phyloP scores from a whole-genome alignment of 352 stramenopile species.

The Phytophthora quininea region DNA sequence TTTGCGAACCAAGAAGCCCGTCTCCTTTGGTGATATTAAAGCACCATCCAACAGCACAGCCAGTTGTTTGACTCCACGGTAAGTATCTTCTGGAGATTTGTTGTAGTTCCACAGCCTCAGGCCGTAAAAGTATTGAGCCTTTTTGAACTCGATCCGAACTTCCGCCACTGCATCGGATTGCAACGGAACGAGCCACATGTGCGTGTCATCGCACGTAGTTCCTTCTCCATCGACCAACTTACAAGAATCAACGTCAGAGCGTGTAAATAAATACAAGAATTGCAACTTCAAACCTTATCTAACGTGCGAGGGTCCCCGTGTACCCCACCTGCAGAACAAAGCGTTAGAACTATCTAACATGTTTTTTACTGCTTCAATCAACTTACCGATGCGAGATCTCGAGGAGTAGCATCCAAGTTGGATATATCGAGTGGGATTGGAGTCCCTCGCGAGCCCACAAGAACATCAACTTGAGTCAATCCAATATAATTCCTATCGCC shows the following conservation, averaged over 20 bases:
- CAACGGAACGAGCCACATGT: slow-evolving; percentile 91
- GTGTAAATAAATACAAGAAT: not conserved
- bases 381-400: slow-evolving; percentile 73
- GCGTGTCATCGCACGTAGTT: slow-evolving; percentile 86
- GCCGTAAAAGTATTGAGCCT: slow-evolving; percentile 57
- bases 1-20: slow-evolving; percentile 79
- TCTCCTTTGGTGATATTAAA: slow-evolving; percentile 56
- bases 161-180: slow-evolving; percentile 32
- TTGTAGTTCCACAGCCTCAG: slow-evolving; percentile 88
- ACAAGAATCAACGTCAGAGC: not conserved
- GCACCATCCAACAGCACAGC: slow-evolving; percentile 52
- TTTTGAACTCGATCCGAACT: slow-evolving; percentile 67
- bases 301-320: slow-evolving; percentile 80
- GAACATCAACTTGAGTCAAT: slow-evolving; percentile 75
- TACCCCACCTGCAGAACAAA: slow-evolving; percentile 60
- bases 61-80: slow-evolving; percentile 71
- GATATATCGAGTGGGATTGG: slow-evolving; percentile 46
- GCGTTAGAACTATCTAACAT: not conserved
- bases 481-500: slow-evolving; percentile 88
- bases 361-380: not conserved
- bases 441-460: slow-evolving; percentile 50
- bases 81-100: slow-evolving; percentile 74
- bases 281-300: slow-evolving; percentile 68
- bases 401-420: slow-evolving; percentile 65
- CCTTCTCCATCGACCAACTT: slow-evolving; percentile 85